Evolutionary conservation across 139 green algal genomes (phyloP).

Genomic region (Asterochloris erici): DNA sequence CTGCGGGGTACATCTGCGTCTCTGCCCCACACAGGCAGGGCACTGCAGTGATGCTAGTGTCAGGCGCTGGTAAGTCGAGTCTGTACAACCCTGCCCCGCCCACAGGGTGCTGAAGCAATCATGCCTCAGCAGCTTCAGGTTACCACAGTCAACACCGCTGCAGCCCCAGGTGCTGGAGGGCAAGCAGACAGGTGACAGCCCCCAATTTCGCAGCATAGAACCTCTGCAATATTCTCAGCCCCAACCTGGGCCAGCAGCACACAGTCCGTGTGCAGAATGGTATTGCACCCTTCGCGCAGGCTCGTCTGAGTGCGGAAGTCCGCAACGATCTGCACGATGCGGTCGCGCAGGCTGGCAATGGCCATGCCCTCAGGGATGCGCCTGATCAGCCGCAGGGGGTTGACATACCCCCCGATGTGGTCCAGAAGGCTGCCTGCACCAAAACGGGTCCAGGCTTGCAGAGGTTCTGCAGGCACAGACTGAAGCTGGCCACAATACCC

Average conservation of each 20-base stretch:
- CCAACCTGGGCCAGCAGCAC: constrained; percentile 45
- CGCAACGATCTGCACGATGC: constrained; percentile 83
- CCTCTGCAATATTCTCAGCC: neutral
- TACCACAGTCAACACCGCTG: neutral
- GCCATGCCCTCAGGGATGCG: constrained; percentile 74
- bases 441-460: no score
- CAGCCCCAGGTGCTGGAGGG: neutral
- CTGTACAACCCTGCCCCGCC: neutral
- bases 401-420: constrained; percentile 71
- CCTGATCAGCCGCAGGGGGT: constrained; percentile 79
- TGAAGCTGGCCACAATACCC: no score
- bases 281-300: constrained; percentile 85
- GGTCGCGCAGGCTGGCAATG: constrained; percentile 69
- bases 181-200: neutral
- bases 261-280: constrained; percentile 80
- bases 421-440: constrained; percentile 80
- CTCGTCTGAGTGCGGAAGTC: constrained; percentile 83
- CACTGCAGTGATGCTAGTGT: neutral
- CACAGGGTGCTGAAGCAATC: neutral
- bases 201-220: neutral
- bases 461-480: no score
- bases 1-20: no score
- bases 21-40: no score
- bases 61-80: neutral
- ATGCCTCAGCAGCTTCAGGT: neutral